Evolutionary conservation across 2,329 filamentous ascomycete species (phyloP), one percentile per base, ranked within the genome.

Genomic region (Elsinoe batatas): DNA sequence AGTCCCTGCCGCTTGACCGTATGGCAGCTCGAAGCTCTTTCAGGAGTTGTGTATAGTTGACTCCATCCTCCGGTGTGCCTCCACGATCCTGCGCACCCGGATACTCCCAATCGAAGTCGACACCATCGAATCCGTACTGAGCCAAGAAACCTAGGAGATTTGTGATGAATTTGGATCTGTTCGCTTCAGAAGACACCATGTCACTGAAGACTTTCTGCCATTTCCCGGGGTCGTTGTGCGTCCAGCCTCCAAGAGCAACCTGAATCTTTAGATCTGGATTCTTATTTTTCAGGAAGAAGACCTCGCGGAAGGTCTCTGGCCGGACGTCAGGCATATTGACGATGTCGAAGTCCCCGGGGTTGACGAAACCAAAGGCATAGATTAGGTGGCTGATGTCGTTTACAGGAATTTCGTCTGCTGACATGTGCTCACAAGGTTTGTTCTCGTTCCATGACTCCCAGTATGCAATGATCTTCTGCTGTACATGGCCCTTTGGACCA

Each of bases 11-110:
- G 7, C 26, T 30, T 30, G 26, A 30, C 8, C 26, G 26, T 30
- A 30, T 30, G 0, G 65, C 66, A 0, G 63, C 64, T 1, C 64
- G 58, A 65, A 75, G 68, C 37, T 74, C 71, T n/a, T 64, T 61
- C 1, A 73, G 56, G 0, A 73, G 60, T 0, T 56, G 20, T 0
- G 68, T 66, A 18, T 71, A 66, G 58, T 76, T 76, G 1, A 56
- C 55, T 0, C 60, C 68, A 57, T 78, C 74, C 0, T 37, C 64
- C 1, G 57, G 57, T 0, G 58, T 57, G 11, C 74, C 74, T 5
- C 71, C 72, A 1, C 73, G 65, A 2, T 71, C 64, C 26, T 62
- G 67, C 57, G 54, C 58, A 15, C 18, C 12, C 6, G 61, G 59
- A 35, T 62, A 61, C 30, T 61, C 61, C 61, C 59, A 62, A 33